Conservation (phyloP, 2,329 filamentous ascomycete genomes). For the Colletotrichum chlorophyti region DNA sequence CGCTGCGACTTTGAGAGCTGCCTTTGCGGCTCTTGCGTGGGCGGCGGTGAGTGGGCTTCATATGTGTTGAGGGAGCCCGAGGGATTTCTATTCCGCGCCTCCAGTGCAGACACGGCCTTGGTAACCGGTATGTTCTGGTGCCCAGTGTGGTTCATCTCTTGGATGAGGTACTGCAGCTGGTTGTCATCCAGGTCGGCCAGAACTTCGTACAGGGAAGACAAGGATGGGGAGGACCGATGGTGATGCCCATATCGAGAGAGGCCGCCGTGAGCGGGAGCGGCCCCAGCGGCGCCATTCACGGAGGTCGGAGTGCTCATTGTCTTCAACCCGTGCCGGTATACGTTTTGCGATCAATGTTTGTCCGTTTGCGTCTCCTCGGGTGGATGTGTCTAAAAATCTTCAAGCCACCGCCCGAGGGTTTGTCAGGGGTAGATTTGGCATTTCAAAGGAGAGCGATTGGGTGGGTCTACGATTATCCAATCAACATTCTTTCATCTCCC, state of each 20-base stretch:
- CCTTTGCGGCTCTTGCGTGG: constrained; percentile 1
- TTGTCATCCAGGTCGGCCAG: constrained; percentile 26
- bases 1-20: constrained; percentile 22
- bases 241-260: constrained; percentile 8
- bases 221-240: constrained; percentile 7
- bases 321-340: too few species aligned
- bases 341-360: too few species aligned
- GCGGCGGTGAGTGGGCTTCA: not conserved
- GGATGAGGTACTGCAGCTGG: constrained; percentile 28
- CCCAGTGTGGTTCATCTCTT: constrained; percentile 28
- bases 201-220: constrained; percentile 23
- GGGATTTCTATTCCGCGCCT: not conserved
- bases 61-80: not conserved
- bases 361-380: too few species aligned
- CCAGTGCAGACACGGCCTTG: constrained; percentile 22
- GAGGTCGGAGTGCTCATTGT: too few species aligned
- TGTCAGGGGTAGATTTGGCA: too few species aligned
- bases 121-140: constrained; percentile 23
- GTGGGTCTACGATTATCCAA: too few species aligned
- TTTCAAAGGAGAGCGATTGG: too few species aligned
- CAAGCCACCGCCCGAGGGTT: too few species aligned
- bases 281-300: not conserved
- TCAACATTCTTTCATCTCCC: too few species aligned
- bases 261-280: not conserved
- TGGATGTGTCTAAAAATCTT: too few species aligned